A percentile compares a stretch with the other conserved stretches of the same genome.
These are phyloP conservation scores for Curvularia lunata DNA, from an alignment of 2,329 filamentous ascomycete species.

Conservation along the genomic window DNA sequence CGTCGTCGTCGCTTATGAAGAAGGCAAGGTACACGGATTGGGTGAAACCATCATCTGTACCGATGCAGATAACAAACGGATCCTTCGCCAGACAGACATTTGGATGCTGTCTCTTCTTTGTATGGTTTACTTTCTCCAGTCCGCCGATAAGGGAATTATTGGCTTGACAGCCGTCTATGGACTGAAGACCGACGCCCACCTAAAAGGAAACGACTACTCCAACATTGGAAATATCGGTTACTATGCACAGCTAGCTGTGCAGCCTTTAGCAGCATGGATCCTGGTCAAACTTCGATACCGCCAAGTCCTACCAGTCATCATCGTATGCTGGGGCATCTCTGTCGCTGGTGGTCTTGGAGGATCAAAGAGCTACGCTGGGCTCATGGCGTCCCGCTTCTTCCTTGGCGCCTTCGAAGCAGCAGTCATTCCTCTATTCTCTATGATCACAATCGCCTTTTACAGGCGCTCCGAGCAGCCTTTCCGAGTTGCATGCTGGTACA, in stretches of 20 bases:
- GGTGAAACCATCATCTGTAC: slow-evolving; percentile 29
- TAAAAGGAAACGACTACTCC: slow-evolving; percentile 55
- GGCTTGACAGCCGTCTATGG: slow-evolving; percentile 62
- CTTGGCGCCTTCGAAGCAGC: slow-evolving; percentile 37
- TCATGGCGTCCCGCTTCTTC: slow-evolving; percentile 32
- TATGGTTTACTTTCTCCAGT: slow-evolving; percentile 35
- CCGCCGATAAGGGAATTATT: slow-evolving; percentile 58
- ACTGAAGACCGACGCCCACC: slow-evolving; percentile 46
- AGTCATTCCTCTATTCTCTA: slow-evolving; percentile 33
- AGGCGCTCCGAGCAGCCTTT: slow-evolving; percentile 32
- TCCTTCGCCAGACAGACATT: slow-evolving; percentile 31
- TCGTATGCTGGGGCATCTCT: slow-evolving; percentile 57
- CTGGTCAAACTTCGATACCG: slow-evolving; percentile 53
- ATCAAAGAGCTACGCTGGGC: slow-evolving; percentile 28
- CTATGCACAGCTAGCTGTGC: slow-evolving; percentile 59
- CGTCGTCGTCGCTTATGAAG: slow-evolving; percentile 27
- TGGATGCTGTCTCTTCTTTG: slow-evolving; percentile 34
- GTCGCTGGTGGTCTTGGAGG: slow-evolving; percentile 33
- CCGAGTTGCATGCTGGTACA: slow-evolving; percentile 64
- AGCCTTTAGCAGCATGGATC: slow-evolving; percentile 59
- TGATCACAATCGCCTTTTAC: slow-evolving; percentile 37
- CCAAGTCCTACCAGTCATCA: slow-evolving; percentile 30
- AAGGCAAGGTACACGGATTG: slow-evolving; percentile 23
- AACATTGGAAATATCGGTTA: slow-evolving; percentile 58
- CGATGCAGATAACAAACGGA: slow-evolving; percentile 31